Evolutionary conservation across 2,329 filamentous ascomycete species (phyloP).

Genomic region (Arthrobotrys musiformis): DNA sequence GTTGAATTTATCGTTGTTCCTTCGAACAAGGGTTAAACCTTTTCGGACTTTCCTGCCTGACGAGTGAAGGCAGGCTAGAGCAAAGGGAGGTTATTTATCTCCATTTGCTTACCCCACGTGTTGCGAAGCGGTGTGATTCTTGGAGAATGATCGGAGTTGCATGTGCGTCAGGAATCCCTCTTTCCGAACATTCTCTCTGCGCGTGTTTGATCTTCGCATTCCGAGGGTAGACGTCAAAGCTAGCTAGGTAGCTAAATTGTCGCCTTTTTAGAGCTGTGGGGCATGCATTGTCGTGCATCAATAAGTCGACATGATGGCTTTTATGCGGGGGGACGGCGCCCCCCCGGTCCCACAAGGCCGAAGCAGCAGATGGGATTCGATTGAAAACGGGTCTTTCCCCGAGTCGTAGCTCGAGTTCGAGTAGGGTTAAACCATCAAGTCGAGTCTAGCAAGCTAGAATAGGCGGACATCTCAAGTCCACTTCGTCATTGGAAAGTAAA

Average conservation of each 20-base stretch:
- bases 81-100: neutral
- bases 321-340: conserved; percentile 25
- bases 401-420: neutral
- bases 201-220: conserved; percentile 26
- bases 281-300: conserved; percentile 8
- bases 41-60: conserved; percentile 39
- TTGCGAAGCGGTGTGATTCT: conserved; percentile 30
- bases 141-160: neutral
- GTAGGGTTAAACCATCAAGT: neutral
- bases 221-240: neutral
- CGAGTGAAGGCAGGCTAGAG: neutral
- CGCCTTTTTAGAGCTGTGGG: neutral
- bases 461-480: neutral
- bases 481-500: neutral
- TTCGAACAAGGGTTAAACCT: conserved; percentile 27
- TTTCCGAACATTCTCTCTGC: conserved; percentile 13
- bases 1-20: conserved; percentile 12
- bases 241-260: neutral
- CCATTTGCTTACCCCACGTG: conserved; percentile 37
- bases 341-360: conserved; percentile 3
- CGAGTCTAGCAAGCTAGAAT: neutral
- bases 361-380: conserved; percentile 17
- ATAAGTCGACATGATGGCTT: neutral
- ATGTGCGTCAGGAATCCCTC: conserved; percentile 16
- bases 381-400: conserved; percentile 5